Conservation (phyloP, 2,329 filamentous ascomycete genomes). For the Bretziella fagacearum region DNA sequence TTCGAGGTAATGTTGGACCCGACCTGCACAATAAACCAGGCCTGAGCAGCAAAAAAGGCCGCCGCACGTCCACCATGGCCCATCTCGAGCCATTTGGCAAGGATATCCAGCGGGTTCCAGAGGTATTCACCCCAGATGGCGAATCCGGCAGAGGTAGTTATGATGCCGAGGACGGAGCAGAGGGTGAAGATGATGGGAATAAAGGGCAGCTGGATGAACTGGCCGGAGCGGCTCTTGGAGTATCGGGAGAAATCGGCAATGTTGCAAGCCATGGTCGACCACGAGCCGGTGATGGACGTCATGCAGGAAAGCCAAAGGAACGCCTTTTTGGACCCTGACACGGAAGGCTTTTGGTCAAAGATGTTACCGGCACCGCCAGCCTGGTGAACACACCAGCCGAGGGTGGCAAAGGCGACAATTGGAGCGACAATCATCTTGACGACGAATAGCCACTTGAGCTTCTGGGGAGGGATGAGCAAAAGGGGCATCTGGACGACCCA, state of each 20-base stretch:
- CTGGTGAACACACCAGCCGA: conserved; percentile 25
- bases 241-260: conserved; percentile 27
- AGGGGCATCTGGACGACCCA: conserved; percentile 30
- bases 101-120: conserved; percentile 33
- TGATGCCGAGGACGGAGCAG: conserved; percentile 30
- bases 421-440: conserved; percentile 22
- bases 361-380: conserved; percentile 16
- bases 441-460: conserved; percentile 27
- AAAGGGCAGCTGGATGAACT: conserved; percentile 30
- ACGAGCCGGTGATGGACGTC: conserved; percentile 32
- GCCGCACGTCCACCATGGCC: conserved; percentile 19
- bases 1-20: conserved; percentile 21
- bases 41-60: conserved; percentile 19
- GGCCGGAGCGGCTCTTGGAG: conserved; percentile 26
- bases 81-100: conserved; percentile 24
- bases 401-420: conserved; percentile 15
- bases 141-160: conserved; percentile 29
- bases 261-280: conserved; percentile 32
- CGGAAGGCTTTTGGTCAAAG: conserved; percentile 14
- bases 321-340: conserved; percentile 24
- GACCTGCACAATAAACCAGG: conserved; percentile 19
- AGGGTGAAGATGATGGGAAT: conserved; percentile 32
- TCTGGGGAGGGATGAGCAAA: conserved; percentile 28
- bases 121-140: conserved; percentile 28
- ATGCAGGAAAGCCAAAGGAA: conserved; percentile 26